Conservation (phyloP, 805 yeast genomes). For the Schizosaccharomyces pombe region DNA sequence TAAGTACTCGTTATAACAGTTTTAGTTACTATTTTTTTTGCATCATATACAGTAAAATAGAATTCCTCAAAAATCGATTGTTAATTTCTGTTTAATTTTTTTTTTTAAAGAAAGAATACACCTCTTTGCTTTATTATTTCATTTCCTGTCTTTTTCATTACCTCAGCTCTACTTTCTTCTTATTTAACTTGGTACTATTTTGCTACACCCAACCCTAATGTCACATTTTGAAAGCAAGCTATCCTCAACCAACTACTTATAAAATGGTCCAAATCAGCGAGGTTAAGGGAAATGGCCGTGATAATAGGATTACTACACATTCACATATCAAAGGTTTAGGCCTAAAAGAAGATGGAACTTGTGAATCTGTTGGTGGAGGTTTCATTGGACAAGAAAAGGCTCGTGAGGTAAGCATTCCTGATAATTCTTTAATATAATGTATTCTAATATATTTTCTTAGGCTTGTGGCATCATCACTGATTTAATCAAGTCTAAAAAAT, state of each 20-base stretch:
- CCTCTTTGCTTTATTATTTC: too few relatives aligned
- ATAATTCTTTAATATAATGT: neutral
- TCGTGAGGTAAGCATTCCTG: conserved; percentile 15
- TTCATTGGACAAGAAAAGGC: conserved; percentile 58
- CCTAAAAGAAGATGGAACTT: conserved; percentile 67
- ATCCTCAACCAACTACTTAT: neutral
- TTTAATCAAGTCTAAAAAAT: conserved; percentile 69
- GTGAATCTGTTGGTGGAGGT: conserved; percentile 71
- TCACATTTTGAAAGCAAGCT: too few relatives aligned
- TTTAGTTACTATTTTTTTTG: too few relatives aligned
- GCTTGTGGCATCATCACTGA: conserved; percentile 92
- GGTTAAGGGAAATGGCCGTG: conserved; percentile 35
- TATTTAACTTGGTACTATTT: too few relatives aligned
- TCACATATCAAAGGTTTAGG: conserved; percentile 93
- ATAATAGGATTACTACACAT: conserved; percentile 74
- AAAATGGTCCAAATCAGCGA: conserved; percentile 58
- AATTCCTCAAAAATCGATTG: too few relatives aligned
- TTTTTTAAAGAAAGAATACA: too few relatives aligned
- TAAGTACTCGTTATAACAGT: too few relatives aligned
- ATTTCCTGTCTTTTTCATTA: too few relatives aligned
- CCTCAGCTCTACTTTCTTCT: too few relatives aligned
- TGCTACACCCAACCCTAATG: too few relatives aligned
- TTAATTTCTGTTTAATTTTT: too few relatives aligned
- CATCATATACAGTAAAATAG: too few relatives aligned
- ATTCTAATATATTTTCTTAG: conserved; percentile 6